Conservation (phyloP, 2,329 filamentous ascomycete species). For the Aureobasidium sp. region DNA sequence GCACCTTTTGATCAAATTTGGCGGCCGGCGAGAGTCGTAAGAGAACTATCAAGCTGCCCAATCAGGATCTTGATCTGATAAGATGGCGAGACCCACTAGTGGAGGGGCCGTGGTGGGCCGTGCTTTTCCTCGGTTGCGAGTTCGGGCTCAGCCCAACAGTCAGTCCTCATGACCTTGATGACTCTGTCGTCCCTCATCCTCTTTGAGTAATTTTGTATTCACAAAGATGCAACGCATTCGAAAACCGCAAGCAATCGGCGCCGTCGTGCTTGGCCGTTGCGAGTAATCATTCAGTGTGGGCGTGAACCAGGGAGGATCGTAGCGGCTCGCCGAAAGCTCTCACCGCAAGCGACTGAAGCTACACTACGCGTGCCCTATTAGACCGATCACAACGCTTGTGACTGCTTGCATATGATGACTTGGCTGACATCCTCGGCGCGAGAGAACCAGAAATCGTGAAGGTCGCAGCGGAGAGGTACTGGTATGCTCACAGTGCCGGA, state of each 20-base stretch:
- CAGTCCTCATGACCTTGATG: not conserved
- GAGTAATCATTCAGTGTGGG: not conserved
- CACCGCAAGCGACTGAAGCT: slow-evolving; percentile 4
- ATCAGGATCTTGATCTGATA: slow-evolving; percentile 4
- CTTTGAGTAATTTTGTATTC: not conserved
- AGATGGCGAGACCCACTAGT: not conserved
- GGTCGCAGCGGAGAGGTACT: not conserved
- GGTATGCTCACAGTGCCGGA: not conserved
- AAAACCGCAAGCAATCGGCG: no score
- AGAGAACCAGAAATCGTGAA: not conserved
- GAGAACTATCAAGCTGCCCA: not conserved
- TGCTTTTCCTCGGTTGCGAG: not conserved
- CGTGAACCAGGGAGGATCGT: not conserved
- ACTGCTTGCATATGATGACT: not conserved
- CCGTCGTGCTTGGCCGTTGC: not conserved
- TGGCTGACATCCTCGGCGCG: not conserved
- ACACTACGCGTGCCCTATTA: not conserved
- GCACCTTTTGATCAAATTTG: not conserved
- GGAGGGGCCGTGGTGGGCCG: not conserved
- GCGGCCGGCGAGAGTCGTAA: not conserved
- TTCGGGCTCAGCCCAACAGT: not conserved
- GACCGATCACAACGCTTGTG: slow-evolving; percentile 1
- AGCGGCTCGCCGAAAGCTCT: not conserved
- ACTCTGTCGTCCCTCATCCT: not conserved
- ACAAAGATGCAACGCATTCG: no score